A percentile compares a stretch with the other conserved stretches of the same genome.
These are phyloP conservation scores for Vitis vinifera DNA, from an alignment of 164 flowering plant species.

Conservation along the genomic window ASM3070453v1 NC_081808.1:25775501-25776000, in stretches of 20 bases:
- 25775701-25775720: too few relatives aligned
- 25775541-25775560: neutral
- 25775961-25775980: too few relatives aligned
- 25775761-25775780: too few relatives aligned
- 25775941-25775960: too few relatives aligned
- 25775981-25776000: too few relatives aligned
- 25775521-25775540: neutral
- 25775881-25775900: too few relatives aligned
- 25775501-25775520: neutral
- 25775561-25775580: slow-evolving; percentile 35
- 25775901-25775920: neutral
- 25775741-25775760: neutral
- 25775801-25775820: too few relatives aligned
- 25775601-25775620: slow-evolving; percentile 79
- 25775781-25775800: too few relatives aligned
- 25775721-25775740: neutral
- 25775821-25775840: too few relatives aligned
- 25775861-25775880: too few relatives aligned
- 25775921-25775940: neutral
- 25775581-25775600: slow-evolving; percentile 84
- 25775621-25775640: slow-evolving; percentile 53
- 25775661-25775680: slow-evolving; percentile 81
- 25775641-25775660: slow-evolving; percentile 79
- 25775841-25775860: too few relatives aligned
- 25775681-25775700: slow-evolving; percentile 15